Evolutionary conservation across 2,329 filamentous ascomycete species (phyloP), one percentile per base, ranked within the genome.

Genomic region (Lasiodiplodia gonubiensis): DNA sequence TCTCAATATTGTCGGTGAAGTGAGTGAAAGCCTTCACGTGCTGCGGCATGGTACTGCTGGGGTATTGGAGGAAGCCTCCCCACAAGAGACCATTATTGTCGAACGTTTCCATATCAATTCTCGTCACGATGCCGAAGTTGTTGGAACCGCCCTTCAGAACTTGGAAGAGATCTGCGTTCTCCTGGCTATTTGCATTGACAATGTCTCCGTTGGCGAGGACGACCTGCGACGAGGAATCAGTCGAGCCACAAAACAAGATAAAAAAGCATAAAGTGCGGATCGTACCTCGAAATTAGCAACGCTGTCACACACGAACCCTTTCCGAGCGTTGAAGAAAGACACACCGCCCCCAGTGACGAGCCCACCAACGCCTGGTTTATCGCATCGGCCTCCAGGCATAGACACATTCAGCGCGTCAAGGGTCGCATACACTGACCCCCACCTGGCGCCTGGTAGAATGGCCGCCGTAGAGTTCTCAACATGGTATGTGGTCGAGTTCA

Each of bases 101-200:
- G n/a, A 67, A 66, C 2, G 23, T 33, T 8, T 18, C 16, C 51
- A 76, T 70, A 12, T 73, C 73, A 59, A 79, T 74, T 7, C 73
- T 72, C 2, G 77, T 79, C 2, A 80, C 77, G 18, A 80, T 73
- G 16, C 76, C 79, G 48, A 80, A 78, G 67, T 79, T 79, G 66
- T 71, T 76, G 2, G 71, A 72, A 25, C 78, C 78, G n/a, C 79
- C 79, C 30, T 78, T 77, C 8, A 80, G 69, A 0, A 76, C 77
- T 72, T 75, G 75, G 71, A 76, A 79, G 1, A 81, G 72, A 61
- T 79, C 77, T 46, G 0, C 2, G n/a, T 68, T 53, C 10, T 64
- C 12, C 12, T 39, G 18, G 2, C 18, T 66, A 30, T 64, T 68
- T n/a, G 67, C 67, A 16, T 57, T 27, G 25, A 66, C 39, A 8